Conservation (phyloP, 2,329 filamentous ascomycete genomes). For the Neopestalotiopsis clavispora region DNA sequence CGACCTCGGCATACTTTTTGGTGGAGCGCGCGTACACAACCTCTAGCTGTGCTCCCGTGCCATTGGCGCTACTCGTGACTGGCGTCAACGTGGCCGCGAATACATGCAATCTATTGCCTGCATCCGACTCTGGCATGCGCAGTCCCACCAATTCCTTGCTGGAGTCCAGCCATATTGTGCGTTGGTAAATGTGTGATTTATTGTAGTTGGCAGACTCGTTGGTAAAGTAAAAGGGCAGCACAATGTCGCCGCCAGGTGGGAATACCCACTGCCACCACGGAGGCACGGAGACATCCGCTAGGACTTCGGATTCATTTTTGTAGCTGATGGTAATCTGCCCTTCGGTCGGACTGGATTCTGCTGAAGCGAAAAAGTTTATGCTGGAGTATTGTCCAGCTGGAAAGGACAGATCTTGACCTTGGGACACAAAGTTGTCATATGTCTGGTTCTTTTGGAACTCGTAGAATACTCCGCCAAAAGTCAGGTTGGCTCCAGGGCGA, state of each 20-base stretch:
- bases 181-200: constrained; percentile 25
- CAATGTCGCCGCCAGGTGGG: constrained; percentile 25
- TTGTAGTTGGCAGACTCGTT: constrained; percentile 25
- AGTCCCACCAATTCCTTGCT: constrained; percentile 22
- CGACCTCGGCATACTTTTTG: constrained; percentile 42
- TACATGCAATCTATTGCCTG: constrained; percentile 39
- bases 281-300: constrained; percentile 21
- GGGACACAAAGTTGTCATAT: constrained; percentile 25
- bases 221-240: constrained; percentile 25
- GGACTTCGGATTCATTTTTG: constrained; percentile 18
- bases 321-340: constrained; percentile 25
- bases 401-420: constrained; percentile 23
- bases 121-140: constrained; percentile 20
- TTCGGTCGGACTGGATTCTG: constrained; percentile 22
- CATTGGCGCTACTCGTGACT: constrained; percentile 16
- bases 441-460: constrained; percentile 21
- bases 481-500: constrained; percentile 21
- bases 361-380: constrained; percentile 25
- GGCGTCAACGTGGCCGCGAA: constrained; percentile 45
- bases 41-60: constrained; percentile 28
- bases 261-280: constrained; percentile 26
- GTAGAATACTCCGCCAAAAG: constrained; percentile 25
- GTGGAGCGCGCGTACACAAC: constrained; percentile 48
- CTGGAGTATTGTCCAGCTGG: constrained; percentile 22
- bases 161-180: constrained; percentile 23